Evolutionary conservation across 2,329 filamentous ascomycete species (phyloP), one percentile per base, ranked within the genome.

Genomic region (Alternaria alternata): DNA sequence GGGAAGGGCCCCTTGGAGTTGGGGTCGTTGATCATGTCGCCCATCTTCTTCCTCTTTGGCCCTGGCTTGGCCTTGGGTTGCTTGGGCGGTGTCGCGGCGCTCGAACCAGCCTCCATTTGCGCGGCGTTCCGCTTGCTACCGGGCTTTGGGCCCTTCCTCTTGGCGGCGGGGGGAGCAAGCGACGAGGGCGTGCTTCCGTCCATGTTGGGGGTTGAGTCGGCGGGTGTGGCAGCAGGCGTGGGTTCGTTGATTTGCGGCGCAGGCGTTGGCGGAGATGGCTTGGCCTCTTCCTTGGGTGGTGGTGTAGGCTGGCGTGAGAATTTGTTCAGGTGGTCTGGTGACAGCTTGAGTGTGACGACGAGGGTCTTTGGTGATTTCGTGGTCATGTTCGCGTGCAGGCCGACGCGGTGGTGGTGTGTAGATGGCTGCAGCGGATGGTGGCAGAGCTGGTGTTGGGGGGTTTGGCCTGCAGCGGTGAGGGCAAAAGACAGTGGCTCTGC

Each of bases 1-100:
- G 75, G 70, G 48, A 83, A 80, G 70, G 84, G 69, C 14, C 68
- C 70, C 57, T 79, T 79, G 56, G 62, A 70, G 66, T 75, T 74
- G 24, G 76, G 74, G 63, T 79, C 74, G 68, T 82, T 81, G 73
- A 82, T 82, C 60, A 75, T 72, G 68, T 87, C 84, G 69, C 90
- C 88, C 94, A 97, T 81, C 85, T 91, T 89, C 67, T 91, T 89
- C 83, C 96, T 97, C 87, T 97, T 98, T 0, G 94, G 94, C 7
- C 94, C 94, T 7, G 95, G 94, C 82, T 96, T 96, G 75, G 91
- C 91, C 76, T 92, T 85, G 55, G 89, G 84, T 79, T 51, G 51
- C 38, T 91, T 93, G n/a, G 89, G 83, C 26, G 89, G 83, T 28
- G 82, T 75, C 24, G 62, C 32, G 53, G 48, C 43, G 28, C 52